Percentiles rank a stretch among this genome's conserved stretches.
Conservation (phyloP, 371 early-diverging fungal genomes). For the Mortierella sp. region DNA sequence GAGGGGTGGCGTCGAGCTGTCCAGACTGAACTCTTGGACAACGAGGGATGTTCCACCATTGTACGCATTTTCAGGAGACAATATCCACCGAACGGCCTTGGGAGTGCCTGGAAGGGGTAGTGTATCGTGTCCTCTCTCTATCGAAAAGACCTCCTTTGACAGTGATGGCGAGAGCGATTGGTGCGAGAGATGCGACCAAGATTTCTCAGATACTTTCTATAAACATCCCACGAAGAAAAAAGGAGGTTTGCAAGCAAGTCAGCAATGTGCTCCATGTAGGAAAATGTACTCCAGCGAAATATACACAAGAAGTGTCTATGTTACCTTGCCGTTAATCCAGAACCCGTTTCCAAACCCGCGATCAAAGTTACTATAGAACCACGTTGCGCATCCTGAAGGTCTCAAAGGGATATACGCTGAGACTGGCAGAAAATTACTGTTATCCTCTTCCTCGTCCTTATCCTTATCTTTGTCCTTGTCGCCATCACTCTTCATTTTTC, state of each 20-base stretch:
- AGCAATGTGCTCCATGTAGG: neutral
- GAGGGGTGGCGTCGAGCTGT: neutral
- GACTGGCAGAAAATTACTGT: conserved; percentile 38
- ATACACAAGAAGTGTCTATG: neutral
- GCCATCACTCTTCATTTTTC: neutral
- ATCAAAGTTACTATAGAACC: conserved; percentile 69
- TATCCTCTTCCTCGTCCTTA: conserved; percentile 9
- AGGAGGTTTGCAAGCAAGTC: neutral
- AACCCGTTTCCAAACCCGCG: conserved; percentile 65
- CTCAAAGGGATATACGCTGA: conserved; percentile 54
- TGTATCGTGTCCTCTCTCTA: conserved; percentile 12
- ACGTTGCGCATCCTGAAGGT: conserved; percentile 57
- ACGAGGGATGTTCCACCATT: conserved; percentile 60
- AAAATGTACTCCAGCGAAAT: neutral
- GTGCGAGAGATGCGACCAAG: conserved; percentile 71
- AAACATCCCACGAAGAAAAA: neutral
- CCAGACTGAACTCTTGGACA: conserved; percentile 23
- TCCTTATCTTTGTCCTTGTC: conserved; percentile 4
- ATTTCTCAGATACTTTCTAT: conserved; percentile 58
- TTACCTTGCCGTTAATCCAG: conserved; percentile 63
- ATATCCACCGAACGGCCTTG: conserved; percentile 26
- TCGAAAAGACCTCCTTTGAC: conserved; percentile 39
- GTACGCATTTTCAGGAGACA: conserved; percentile 56
- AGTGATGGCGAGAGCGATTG: conserved; percentile 66
- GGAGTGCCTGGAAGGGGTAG: too few species aligned